phyloP scores from a whole-genome alignment of 495 filamentous ascomycete species.

The Penicillium alfredii region DNA sequence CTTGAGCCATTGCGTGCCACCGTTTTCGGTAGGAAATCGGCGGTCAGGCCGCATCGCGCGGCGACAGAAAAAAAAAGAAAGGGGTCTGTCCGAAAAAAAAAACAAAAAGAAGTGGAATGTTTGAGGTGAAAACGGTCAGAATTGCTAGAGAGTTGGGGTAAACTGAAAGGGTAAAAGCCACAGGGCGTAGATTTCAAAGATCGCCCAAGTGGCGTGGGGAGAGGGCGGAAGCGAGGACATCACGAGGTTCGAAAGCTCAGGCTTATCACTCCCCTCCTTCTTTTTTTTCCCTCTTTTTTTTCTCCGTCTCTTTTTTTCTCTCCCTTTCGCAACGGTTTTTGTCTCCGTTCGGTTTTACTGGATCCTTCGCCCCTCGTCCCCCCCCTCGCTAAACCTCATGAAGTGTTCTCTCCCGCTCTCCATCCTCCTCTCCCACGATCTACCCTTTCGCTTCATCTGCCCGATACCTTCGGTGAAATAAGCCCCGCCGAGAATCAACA shows the following conservation, averaged over 20 bases:
- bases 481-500: constrained; percentile 1
- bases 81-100: too few relatives aligned
- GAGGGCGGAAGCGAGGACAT: neutral
- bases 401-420: constrained; percentile 11
- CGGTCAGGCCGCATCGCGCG: too few relatives aligned
- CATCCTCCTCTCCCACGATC: constrained; percentile 10
- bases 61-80: too few relatives aligned
- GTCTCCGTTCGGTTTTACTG: constrained; percentile 19
- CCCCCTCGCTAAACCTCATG: constrained; percentile 12
- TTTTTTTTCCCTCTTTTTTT: neutral
- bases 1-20: too few relatives aligned
- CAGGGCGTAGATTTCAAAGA: too few relatives aligned
- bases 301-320: neutral
- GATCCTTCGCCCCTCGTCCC: constrained; percentile 5
- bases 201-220: too few relatives aligned
- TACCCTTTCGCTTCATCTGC: constrained; percentile 11
- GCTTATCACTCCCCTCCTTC: neutral
- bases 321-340: constrained; percentile 6
- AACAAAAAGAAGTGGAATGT: neutral
- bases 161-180: too few relatives aligned
- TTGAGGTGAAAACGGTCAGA: too few relatives aligned
- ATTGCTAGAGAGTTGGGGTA: too few relatives aligned
- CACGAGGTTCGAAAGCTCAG: neutral
- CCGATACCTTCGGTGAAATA: constrained; percentile 4
- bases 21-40: too few relatives aligned